Evolutionary conservation across 495 filamentous ascomycete species (phyloP).

Genomic region (Neurospora africana): DNA sequence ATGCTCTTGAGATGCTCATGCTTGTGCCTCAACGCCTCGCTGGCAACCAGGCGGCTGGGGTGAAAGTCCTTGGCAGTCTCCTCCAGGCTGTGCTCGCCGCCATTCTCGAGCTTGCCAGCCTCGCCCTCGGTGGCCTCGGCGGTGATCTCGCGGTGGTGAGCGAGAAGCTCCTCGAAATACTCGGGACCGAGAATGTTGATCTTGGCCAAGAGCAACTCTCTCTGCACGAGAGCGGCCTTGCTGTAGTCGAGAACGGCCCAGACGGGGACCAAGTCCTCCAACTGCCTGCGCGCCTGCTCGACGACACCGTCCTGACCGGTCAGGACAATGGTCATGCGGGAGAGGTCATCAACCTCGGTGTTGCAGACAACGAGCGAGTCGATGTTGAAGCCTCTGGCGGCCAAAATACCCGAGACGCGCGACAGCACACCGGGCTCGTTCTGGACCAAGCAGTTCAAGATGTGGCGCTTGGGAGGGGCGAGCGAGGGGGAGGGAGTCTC

Average conservation of each 20-base stretch:
- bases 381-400: conserved; percentile 96
- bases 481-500: conserved; percentile 82
- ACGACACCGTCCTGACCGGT: conserved; percentile 94
- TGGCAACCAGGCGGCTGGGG: conserved; percentile 69
- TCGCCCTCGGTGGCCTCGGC: conserved; percentile 13
- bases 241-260: conserved; percentile 99
- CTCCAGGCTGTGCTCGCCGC: conserved; percentile 23
- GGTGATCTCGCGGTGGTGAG: conserved; percentile 77
- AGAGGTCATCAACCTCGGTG: conserved; percentile 94
- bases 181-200: conserved; percentile 91
- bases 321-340: conserved; percentile 96
- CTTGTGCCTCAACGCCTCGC: conserved; percentile 87
- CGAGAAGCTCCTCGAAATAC: conserved; percentile 91
- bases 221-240: conserved; percentile 82
- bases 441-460: conserved; percentile 97
- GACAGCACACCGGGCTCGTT: conserved; percentile 97
- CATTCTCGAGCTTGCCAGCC: conserved; percentile 14
- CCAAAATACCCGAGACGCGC: conserved; percentile 91
- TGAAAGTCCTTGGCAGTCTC: conserved; percentile 61
- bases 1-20: conserved; percentile 93
- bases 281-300: conserved; percentile 89
- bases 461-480: conserved; percentile 80
- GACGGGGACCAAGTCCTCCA: conserved; percentile 93
- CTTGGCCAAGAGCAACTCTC: conserved; percentile 93
- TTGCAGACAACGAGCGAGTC: conserved; percentile 95